A percentile compares a stretch with the other conserved stretches of the same genome.
Evolutionary conservation across 352 stramenopile genomes (phyloP).

Genomic region (Pelagophyceae sp.): DNA sequence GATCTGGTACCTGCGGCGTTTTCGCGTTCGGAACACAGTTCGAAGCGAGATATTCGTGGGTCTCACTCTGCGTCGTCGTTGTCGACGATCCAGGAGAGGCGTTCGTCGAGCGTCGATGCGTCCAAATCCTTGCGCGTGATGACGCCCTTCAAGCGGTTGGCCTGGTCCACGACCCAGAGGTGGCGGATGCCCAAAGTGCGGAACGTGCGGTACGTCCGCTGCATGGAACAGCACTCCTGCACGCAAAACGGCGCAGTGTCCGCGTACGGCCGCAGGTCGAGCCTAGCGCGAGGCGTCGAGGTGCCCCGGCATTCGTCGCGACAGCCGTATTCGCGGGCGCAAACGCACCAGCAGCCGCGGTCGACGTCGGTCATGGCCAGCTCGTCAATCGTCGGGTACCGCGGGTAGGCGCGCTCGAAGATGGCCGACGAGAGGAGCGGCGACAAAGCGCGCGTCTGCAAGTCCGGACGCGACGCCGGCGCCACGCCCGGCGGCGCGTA

Average conservation of each 20-base stretch:
- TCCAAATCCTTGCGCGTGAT: conserved; percentile 56
- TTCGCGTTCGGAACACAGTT: too few species aligned
- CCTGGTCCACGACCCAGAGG: conserved; percentile 44
- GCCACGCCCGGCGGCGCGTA: conserved; percentile 52
- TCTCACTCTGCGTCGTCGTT: background rate
- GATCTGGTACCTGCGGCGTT: background rate
- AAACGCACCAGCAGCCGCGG: conserved; percentile 72
- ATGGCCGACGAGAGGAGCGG: conserved; percentile 61
- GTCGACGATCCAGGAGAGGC: background rate
- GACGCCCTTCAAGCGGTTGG: conserved; percentile 60
- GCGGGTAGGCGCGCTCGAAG: conserved; percentile 62
- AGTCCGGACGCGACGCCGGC: conserved; percentile 35
- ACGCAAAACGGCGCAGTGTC: conserved; percentile 91
- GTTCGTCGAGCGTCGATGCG: conserved; percentile 1
- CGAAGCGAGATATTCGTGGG: too few species aligned
- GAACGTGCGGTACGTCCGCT: conserved; percentile 90
- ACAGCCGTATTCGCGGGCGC: too few species aligned
- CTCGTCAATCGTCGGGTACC: conserved; percentile 61
- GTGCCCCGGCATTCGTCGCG: too few species aligned
- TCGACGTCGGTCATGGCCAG: conserved; percentile 60
- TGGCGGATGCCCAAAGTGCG: conserved; percentile 54
- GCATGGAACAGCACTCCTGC: conserved; percentile 84
- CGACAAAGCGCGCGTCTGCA: conserved; percentile 46
- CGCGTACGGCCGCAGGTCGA: conserved; percentile 91
- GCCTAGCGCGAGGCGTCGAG: too few species aligned